Evolutionary conservation across 179 eudicot species (phyloP), one percentile per base, ranked within the genome.

Genomic region (Pouteria campechiana): DNA sequence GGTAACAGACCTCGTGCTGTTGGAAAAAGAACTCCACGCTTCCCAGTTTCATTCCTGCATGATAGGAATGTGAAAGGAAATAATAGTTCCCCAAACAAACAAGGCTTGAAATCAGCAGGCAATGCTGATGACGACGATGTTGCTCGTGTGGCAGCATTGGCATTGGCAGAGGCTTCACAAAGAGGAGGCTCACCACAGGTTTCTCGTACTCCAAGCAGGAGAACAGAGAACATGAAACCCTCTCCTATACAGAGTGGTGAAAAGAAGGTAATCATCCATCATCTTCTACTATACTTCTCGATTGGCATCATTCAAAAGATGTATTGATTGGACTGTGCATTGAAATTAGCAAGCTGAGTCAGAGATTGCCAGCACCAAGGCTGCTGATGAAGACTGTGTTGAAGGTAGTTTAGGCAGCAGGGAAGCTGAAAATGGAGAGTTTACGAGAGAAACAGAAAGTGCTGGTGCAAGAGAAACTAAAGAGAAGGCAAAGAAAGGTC

Each of bases 1-100:
- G 95, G 78, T 36, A 76, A 46, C 53, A 76, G 83, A 51, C 79
- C 88, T 60, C 61, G 94, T 57, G 85, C 83, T 48, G 99, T 92
- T 60, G 96, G 99, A 47, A 92, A 92, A 72, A 77, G 99, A 69
- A 92, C 99, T 1, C 99, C 99, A n/a, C 79, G 99, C 36, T 64
- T 75, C 33, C 99, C 96, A 37, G 77, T 92, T 61, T 75, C 77
- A 44, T 88, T 58, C 64, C 64, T 84, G 25, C 61, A 62, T 47
- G 92, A 88, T 52, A 79, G 56, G 59, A 68, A 60, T 33, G 71
- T 54, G 17, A 60, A 43, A 18, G 94, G 72, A 50, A 73, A 60
- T 55, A 64, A 73, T 41, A 42, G 70, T 41, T 87, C 92, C 58
- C 81, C 88, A 18, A 52, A 52, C 31, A 76, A 79, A 60, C 87